Conservation (phyloP, 2,329 filamentous ascomycete species). For the Septoria linicola region DNA sequence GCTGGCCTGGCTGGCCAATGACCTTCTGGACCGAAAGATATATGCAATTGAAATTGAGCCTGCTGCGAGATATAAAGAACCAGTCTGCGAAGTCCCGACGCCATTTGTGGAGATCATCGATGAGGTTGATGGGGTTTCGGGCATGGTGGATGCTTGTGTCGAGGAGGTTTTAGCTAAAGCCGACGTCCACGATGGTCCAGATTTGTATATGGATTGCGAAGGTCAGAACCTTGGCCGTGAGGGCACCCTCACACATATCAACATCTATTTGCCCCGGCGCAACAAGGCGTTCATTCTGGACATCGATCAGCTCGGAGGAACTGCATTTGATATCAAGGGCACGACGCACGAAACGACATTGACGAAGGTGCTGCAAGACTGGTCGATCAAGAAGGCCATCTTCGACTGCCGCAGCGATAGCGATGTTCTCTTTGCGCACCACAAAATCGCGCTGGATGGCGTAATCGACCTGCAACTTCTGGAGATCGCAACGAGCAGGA, state of each 20-base stretch:
- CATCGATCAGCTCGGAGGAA: neutral
- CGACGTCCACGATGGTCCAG: neutral
- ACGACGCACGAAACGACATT: neutral
- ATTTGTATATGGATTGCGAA: slow-evolving; percentile 12
- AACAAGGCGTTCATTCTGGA: slow-evolving; percentile 4
- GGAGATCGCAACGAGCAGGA: slow-evolving; percentile 8
- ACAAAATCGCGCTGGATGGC: slow-evolving; percentile 1
- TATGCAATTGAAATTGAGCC: neutral
- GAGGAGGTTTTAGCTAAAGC: neutral
- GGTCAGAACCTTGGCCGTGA: slow-evolving; percentile 11
- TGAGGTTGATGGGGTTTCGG: neutral
- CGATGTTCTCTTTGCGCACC: slow-evolving; percentile 8
- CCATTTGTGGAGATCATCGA: neutral
- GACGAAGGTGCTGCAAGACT: slow-evolving; percentile 1
- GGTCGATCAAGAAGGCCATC: slow-evolving; percentile 4
- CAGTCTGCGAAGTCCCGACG: neutral
- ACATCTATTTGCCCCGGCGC: slow-evolving; percentile 2
- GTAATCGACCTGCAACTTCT: slow-evolving; percentile 10
- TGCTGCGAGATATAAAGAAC: neutral
- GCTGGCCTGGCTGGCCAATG: neutral
- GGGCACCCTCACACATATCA: slow-evolving; percentile 8
- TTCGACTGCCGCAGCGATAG: slow-evolving; percentile 15
- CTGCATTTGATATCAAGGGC: neutral
- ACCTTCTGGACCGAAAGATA: neutral
- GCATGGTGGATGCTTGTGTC: neutral